Conservation (phyloP, 108 stramenopile species). For the Cyclotella sp. region DNA sequence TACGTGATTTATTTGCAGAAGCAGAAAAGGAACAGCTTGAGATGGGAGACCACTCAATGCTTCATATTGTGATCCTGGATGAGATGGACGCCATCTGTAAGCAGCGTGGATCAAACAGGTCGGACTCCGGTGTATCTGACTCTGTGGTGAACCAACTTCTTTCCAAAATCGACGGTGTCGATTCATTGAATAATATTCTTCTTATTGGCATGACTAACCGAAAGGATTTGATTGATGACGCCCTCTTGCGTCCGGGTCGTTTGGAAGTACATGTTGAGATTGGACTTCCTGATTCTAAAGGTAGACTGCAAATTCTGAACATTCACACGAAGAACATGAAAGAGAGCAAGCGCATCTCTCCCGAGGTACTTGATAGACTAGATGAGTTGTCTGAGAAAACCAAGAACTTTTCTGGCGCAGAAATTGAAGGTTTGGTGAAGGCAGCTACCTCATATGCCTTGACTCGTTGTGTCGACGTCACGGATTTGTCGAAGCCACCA, state of each 20-base stretch:
- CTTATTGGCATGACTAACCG: constrained; percentile 99
- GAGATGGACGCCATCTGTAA: constrained; percentile 99
- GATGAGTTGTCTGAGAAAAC: constrained; percentile 85
- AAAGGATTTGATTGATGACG: constrained; percentile 99
- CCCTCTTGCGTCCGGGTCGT: constrained; percentile 97
- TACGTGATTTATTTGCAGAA: constrained; percentile 95
- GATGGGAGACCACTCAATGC: constrained; percentile 92
- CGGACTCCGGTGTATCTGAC: constrained; percentile 96
- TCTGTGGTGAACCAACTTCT: constrained; percentile 99
- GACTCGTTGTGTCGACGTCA: constrained; percentile 90
- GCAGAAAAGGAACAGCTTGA: constrained; percentile 93
- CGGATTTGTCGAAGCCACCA: constrained; percentile 91
- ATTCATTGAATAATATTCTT: constrained; percentile 98
- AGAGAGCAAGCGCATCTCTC: constrained; percentile 84
- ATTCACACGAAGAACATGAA: constrained; percentile 96
- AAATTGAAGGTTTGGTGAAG: constrained; percentile 97
- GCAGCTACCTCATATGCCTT: constrained; percentile 96
- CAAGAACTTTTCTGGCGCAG: constrained; percentile 99
- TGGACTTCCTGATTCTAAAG: constrained; percentile 93
- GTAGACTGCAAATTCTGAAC: constrained; percentile 94
- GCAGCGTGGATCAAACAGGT: constrained; percentile 89
- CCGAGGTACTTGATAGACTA: constrained; percentile 80
- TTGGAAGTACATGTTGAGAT: constrained; percentile 99
- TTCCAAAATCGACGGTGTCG: constrained; percentile 99
- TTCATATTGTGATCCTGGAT: constrained; percentile 99